phyloP scores from a whole-genome alignment of 1,284 basidiomycete species.

The Volvariella surrecta region DNA sequence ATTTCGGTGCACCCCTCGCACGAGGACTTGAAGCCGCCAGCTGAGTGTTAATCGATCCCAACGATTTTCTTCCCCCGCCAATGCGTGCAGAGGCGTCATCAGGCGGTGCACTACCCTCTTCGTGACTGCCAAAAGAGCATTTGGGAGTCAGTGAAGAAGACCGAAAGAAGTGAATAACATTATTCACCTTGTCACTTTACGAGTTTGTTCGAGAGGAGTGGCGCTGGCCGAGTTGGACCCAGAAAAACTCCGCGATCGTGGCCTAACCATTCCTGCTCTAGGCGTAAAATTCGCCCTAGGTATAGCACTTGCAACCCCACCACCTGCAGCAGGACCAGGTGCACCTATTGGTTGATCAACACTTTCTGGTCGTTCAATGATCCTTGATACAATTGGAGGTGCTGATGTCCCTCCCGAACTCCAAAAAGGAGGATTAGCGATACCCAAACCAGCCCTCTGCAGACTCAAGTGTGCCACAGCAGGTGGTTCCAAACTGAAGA shows the following conservation, averaged over 20 bases:
- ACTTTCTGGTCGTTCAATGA: no score
- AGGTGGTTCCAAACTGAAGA: conserved; percentile 54
- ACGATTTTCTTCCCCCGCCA: neutral
- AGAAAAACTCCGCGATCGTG: conserved; percentile 69
- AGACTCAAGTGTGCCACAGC: no score
- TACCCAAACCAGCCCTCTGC: no score
- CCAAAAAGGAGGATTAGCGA: no score
- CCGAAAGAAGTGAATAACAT: conserved; percentile 1
- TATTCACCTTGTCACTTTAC: conserved; percentile 25
- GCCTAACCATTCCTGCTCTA: conserved; percentile 38
- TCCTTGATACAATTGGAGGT: no score
- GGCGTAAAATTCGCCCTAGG: conserved; percentile 59
- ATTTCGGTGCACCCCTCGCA: neutral
- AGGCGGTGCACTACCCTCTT: conserved; percentile 14
- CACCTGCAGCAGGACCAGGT: conserved; percentile 3
- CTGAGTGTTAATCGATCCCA: neutral
- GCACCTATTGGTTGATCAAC: neutral
- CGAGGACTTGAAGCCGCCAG: neutral
- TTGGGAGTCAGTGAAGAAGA: conserved; percentile 1
- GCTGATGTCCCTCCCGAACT: no score
- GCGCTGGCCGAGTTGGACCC: conserved; percentile 40
- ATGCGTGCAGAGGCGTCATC: conserved; percentile 12
- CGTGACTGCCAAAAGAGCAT: conserved; percentile 14
- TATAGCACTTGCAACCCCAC: conserved; percentile 21
- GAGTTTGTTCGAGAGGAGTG: conserved; percentile 17